Percentiles rank a stretch among this genome's conserved stretches.
Evolutionary conservation across 106 monocot genomes (phyloP).

Genomic region (Apostasia shenzhenica): DNA sequence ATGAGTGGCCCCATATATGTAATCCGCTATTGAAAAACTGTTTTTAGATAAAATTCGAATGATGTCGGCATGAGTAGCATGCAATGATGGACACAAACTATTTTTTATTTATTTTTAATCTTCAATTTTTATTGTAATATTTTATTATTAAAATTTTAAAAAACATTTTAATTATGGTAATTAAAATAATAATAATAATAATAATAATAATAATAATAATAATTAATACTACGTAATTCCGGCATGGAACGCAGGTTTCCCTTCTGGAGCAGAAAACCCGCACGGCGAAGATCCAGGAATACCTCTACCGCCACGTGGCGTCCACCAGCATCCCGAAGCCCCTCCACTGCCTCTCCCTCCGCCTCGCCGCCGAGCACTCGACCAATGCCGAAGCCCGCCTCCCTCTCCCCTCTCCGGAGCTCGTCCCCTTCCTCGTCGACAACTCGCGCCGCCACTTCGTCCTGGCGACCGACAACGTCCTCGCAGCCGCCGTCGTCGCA

Average conservation of each 20-base stretch:
- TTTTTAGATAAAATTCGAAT: too few relatives aligned
- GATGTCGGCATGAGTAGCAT: too few relatives aligned
- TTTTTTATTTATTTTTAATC: too few relatives aligned
- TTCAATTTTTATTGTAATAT: too few relatives aligned
- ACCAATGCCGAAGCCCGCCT: slow-evolving; percentile 51
- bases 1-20: too few relatives aligned
- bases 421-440: slow-evolving; percentile 38
- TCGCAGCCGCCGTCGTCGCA: slow-evolving; percentile 59
- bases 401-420: slow-evolving; percentile 44
- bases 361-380: slow-evolving; percentile 61
- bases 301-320: slow-evolving; percentile 80
- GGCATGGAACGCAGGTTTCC: slow-evolving; percentile 19
- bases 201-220: background rate
- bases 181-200: background rate
- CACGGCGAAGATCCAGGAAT: slow-evolving; percentile 68
- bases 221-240: background rate
- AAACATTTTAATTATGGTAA: too few relatives aligned
- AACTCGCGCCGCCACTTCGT: slow-evolving; percentile 57
- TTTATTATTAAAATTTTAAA: too few relatives aligned
- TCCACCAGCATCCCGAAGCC: slow-evolving; percentile 77
- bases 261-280: slow-evolving; percentile 55
- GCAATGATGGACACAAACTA: too few relatives aligned
- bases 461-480: slow-evolving; percentile 77
- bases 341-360: slow-evolving; percentile 59
- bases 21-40: too few relatives aligned